phyloP scores from a whole-genome alignment of 1,139 yeast genomes.

The Pichia sp. region DNA sequence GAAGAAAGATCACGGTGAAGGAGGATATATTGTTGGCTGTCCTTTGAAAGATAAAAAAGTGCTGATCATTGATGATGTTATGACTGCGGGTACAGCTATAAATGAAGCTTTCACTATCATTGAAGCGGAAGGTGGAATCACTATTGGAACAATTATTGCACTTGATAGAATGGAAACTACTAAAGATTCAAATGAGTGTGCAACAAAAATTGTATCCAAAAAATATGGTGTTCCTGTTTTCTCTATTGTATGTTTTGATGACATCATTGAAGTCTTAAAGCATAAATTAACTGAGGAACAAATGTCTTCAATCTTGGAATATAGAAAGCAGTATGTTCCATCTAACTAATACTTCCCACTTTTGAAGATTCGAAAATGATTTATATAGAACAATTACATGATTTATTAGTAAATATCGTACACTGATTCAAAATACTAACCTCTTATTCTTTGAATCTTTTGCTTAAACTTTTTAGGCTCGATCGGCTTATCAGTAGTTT shows the following conservation, averaged over 20 bases:
- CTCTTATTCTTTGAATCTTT: slow-evolving; percentile 36
- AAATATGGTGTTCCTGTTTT: slow-evolving; percentile 75
- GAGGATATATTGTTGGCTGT: slow-evolving; percentile 90
- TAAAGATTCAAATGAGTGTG: slow-evolving; percentile 54
- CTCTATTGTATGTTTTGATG: slow-evolving; percentile 69
- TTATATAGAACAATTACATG: too few species aligned
- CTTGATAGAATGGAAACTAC: slow-evolving; percentile 93
- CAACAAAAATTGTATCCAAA: slow-evolving; percentile 72
- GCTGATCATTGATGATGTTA: slow-evolving; percentile 89
- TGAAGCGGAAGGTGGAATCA: slow-evolving; percentile 57
- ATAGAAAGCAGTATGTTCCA: slow-evolving; percentile 50
- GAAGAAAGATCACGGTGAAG: slow-evolving; percentile 97
- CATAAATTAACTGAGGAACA: slow-evolving; percentile 47
- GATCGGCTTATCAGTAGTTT: slow-evolving; percentile 20
- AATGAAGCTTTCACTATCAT: slow-evolving; percentile 87
- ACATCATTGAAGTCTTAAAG: slow-evolving; percentile 58
- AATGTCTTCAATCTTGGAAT: slow-evolving; percentile 49
- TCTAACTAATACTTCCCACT: slow-evolving; percentile 6
- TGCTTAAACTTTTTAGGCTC: slow-evolving; percentile 39
- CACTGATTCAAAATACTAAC: slow-evolving; percentile 19
- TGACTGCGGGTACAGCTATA: slow-evolving; percentile 98
- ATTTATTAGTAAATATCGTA: background rate
- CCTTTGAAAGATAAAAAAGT: slow-evolving; percentile 62
- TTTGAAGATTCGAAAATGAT: background rate
- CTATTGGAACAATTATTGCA: slow-evolving; percentile 83